Evolutionary conservation across 2,329 filamentous ascomycete genomes (phyloP).

Genomic region (Aspergillus sp.): DNA sequence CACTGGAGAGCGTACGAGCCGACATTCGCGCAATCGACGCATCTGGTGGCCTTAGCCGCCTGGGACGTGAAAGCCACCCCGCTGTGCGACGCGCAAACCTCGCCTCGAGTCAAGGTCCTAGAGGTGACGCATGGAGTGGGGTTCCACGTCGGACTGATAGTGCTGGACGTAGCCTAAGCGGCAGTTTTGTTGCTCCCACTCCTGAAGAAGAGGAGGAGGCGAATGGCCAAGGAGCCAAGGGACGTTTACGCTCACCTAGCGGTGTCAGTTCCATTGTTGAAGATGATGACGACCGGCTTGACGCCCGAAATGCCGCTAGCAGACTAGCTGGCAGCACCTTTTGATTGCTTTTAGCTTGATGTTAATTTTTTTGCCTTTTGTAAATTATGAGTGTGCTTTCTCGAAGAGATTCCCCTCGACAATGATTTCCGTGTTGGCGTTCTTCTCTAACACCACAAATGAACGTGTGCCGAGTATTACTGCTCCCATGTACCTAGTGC

Average conservation of each 20-base stretch:
- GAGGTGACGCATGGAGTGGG: constrained; percentile 97
- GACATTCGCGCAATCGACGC: constrained; percentile 92
- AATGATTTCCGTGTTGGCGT: constrained; percentile 3
- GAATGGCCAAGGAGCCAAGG: constrained; percentile 43
- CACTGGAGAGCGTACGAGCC: constrained; percentile 88
- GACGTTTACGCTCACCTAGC: constrained; percentile 49
- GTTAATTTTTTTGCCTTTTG: constrained; percentile 17
- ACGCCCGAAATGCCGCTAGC: constrained; percentile 93
- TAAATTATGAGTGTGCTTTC: constrained; percentile 35
- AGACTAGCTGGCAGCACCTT: constrained; percentile 93
- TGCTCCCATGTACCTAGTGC: not conserved
- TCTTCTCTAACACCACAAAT: not conserved
- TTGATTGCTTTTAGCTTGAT: constrained; percentile 43
- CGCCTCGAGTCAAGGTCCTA: constrained; percentile 87
- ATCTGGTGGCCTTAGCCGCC: constrained; percentile 81
- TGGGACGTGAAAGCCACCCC: constrained; percentile 87
- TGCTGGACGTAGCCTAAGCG: constrained; percentile 73
- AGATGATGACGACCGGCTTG: constrained; percentile 85
- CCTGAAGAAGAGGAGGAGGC: constrained; percentile 62
- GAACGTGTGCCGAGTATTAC: not conserved
- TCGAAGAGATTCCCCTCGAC: constrained; percentile 32
- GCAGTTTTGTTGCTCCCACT: constrained; percentile 65
- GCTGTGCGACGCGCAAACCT: constrained; percentile 70
- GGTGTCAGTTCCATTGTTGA: constrained; percentile 45
- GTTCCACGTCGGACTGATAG: constrained; percentile 80